phyloP scores from a whole-genome alignment of 1,284 basidiomycete genomes.

The Ceratorhiza oryzae-sativae region DNA sequence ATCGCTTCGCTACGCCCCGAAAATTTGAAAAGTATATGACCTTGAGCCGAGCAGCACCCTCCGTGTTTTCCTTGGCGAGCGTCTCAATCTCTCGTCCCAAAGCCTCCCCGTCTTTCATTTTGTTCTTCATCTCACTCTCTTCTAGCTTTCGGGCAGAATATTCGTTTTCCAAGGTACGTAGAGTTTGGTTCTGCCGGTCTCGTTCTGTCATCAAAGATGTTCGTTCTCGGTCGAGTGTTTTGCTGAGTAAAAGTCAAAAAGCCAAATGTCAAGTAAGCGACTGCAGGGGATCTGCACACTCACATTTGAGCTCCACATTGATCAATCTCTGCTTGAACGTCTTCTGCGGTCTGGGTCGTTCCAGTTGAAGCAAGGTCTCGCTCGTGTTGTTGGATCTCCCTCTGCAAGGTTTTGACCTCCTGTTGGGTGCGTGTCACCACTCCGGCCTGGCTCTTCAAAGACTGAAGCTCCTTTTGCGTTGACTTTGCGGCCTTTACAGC shows the following conservation, averaged over 20 bases:
- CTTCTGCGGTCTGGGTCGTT: conserved; percentile 80
- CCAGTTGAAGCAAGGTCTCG: conserved; percentile 73
- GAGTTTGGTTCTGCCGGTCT: conserved; percentile 66
- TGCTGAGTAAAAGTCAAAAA: conserved; percentile 57
- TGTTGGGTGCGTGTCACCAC: conserved; percentile 68
- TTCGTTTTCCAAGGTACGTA: conserved; percentile 57
- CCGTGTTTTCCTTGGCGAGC: conserved; percentile 41
- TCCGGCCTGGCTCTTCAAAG: conserved; percentile 69
- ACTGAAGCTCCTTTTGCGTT: conserved; percentile 63
- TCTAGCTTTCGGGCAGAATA: conserved; percentile 65
- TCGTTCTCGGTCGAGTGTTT: conserved; percentile 72
- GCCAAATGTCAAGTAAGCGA: conserved; percentile 4
- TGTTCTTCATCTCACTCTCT: conserved; percentile 46
- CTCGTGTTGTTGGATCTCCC: conserved; percentile 73
- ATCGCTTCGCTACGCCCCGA: not conserved
- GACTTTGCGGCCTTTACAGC: conserved; percentile 49
- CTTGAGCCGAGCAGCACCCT: conserved; percentile 57
- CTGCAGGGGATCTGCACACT: conserved; percentile 47
- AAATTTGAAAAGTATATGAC: conserved; percentile 47
- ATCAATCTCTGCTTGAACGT: conserved; percentile 80
- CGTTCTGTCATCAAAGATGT: conserved; percentile 66
- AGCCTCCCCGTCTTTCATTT: conserved; percentile 40
- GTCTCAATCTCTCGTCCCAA: conserved; percentile 39
- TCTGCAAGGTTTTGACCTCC: conserved; percentile 70
- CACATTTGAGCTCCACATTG: conserved; percentile 70